A percentile compares a stretch with the other conserved stretches of the same genome.
These are phyloP conservation scores for Abelmoschus esculentus DNA, from an alignment of 345 rosid genomes.

Conservation along the genomic window DNA sequence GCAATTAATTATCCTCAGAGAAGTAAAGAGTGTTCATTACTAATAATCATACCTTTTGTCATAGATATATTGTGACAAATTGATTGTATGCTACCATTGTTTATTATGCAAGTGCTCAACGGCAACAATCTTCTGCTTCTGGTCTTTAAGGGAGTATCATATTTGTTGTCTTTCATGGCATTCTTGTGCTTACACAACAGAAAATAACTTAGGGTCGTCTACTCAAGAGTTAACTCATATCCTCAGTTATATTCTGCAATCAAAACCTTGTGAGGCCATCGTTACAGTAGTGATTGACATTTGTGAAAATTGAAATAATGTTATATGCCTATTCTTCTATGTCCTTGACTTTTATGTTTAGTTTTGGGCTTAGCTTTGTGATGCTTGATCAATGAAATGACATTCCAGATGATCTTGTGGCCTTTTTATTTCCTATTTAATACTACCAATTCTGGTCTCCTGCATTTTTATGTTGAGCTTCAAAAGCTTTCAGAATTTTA, in stretches of 20 bases:
- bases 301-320: not conserved
- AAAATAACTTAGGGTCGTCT: not conserved
- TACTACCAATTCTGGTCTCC: not conserved
- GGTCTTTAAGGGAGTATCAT: not conserved
- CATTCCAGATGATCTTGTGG: not conserved
- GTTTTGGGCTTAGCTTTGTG: conserved; percentile 2
- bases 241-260: not conserved
- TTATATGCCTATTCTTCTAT: not conserved
- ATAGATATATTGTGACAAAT: too few species aligned
- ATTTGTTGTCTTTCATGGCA: not conserved
- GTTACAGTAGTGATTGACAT: too few species aligned
- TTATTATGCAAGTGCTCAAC: too few species aligned
- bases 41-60: too few species aligned
- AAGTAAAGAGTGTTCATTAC: too few species aligned
- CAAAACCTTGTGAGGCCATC: too few species aligned
- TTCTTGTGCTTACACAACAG: not conserved
- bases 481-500: not conserved
- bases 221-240: not conserved
- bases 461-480: not conserved
- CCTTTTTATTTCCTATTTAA: not conserved
- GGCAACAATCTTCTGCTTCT: not conserved
- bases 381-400: conserved; percentile 1
- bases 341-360: not conserved
- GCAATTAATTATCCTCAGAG: too few species aligned
- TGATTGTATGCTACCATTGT: too few species aligned